Evolutionary conservation across 2,329 filamentous ascomycete genomes (phyloP).

Genomic region (Neurospora crassa): DNA sequence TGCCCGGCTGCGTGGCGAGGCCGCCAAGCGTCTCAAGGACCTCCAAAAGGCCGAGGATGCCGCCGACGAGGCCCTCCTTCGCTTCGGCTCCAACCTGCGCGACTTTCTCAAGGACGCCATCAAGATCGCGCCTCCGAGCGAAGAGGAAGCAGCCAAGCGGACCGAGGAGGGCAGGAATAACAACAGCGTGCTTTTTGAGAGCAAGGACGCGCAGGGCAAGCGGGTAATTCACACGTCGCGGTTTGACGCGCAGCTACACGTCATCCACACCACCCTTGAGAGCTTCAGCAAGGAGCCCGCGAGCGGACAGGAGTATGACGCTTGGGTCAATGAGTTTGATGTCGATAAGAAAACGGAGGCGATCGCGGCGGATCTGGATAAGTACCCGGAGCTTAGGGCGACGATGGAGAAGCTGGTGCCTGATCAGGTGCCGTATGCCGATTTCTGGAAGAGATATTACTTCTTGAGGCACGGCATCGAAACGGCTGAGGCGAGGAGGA

Average conservation of each 20-base stretch:
- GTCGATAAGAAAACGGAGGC: constrained; percentile 75
- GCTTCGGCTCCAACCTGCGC: constrained; percentile 81
- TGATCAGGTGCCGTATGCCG: constrained; percentile 74
- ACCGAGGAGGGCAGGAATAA: constrained; percentile 25
- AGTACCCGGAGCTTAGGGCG: constrained; percentile 71
- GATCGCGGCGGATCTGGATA: constrained; percentile 73
- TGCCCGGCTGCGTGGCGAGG: constrained; percentile 65
- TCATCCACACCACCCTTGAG: constrained; percentile 78
- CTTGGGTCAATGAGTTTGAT: constrained; percentile 67
- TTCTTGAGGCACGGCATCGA: constrained; percentile 89
- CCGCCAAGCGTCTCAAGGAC: constrained; percentile 75
- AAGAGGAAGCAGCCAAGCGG: constrained; percentile 29
- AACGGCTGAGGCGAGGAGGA: constrained; percentile 78
- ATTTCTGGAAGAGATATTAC: constrained; percentile 94
- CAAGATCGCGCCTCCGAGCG: constrained; percentile 66
- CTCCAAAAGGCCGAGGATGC: constrained; percentile 90
- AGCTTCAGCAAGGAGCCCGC: constrained; percentile 76
- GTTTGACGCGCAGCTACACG: constrained; percentile 91
- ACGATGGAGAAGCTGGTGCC: constrained; percentile 98
- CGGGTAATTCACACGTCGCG: constrained; percentile 89
- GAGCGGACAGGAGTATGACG: constrained; percentile 57
- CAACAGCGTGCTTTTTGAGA: constrained; percentile 78
- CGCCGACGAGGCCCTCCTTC: constrained; percentile 86
- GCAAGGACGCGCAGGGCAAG: constrained; percentile 81
- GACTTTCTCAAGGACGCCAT: constrained; percentile 89